Conservation (phyloP, 768 basidiomycete species). For the Mycena haematopus region DNA sequence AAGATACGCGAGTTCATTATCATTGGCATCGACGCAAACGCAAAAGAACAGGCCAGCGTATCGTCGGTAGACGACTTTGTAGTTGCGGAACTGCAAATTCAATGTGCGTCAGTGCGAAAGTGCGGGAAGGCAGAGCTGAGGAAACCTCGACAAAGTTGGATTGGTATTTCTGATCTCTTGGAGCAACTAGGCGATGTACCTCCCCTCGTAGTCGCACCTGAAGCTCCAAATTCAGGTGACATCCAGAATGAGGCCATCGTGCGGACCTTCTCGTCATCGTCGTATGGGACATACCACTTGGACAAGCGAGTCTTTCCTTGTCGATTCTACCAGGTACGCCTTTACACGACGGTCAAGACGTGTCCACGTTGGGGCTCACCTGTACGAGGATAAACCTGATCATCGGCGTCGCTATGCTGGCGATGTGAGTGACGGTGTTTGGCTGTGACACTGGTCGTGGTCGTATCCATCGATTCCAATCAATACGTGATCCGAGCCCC, state of each 20-base stretch:
- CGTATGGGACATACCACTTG: slow-evolving; percentile 99
- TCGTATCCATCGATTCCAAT: too few species aligned
- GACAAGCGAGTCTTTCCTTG: slow-evolving; percentile 97
- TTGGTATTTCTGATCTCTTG: slow-evolving; percentile 98
- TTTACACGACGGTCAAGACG: neutral
- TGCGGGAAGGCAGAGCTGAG: neutral
- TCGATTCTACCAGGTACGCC: slow-evolving; percentile 72
- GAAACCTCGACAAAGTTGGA: slow-evolving; percentile 97
- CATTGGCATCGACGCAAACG: slow-evolving; percentile 96
- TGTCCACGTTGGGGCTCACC: slow-evolving; percentile 48
- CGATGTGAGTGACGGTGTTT: too few species aligned
- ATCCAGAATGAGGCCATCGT: neutral
- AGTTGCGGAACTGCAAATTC: slow-evolving; percentile 85
- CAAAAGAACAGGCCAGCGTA: slow-evolving; percentile 99
- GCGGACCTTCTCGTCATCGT: slow-evolving; percentile 96
- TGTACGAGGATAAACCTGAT: slow-evolving; percentile 98
- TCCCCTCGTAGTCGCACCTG: slow-evolving; percentile 94
- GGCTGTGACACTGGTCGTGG: too few species aligned
- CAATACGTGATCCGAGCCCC: too few species aligned
- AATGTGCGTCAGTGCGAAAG: neutral
- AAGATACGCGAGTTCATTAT: slow-evolving; percentile 96
- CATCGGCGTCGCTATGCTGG: slow-evolving; percentile 51
- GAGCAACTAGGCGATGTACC: slow-evolving; percentile 94
- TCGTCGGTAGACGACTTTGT: slow-evolving; percentile 96
- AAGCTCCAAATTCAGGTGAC: neutral